A percentile compares a stretch with the other conserved stretches of the same genome.
These are phyloP conservation scores for Centrapalus pauciflorus DNA, from an alignment of 129 eudicot species.

Conservation along the genomic window DNA sequence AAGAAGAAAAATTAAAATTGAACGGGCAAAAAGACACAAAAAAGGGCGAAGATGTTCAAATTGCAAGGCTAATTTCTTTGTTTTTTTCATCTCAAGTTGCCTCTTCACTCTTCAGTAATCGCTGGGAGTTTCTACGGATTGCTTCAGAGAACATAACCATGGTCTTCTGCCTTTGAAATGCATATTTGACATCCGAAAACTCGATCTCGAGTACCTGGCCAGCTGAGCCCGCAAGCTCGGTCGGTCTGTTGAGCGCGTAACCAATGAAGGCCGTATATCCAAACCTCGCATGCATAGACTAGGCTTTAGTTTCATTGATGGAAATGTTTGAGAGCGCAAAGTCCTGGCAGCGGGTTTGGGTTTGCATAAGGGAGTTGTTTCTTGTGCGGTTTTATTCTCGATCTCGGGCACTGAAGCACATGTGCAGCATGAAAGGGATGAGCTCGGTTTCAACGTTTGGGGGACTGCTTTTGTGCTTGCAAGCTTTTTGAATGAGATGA, in stretches of 20 bases:
- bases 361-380: constrained; percentile 61
- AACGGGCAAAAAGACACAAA: too few relatives aligned
- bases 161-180: constrained; percentile 41
- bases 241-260: constrained; percentile 20
- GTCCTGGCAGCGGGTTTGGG: constrained; percentile 42
- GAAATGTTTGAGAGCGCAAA: constrained; percentile 49
- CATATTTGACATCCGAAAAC: constrained; percentile 58
- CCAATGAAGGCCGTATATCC: constrained; percentile 40
- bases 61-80: neutral
- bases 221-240: constrained; percentile 27
- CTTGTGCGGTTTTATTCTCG: constrained; percentile 10
- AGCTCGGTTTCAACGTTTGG: constrained; percentile 31
- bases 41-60: neutral
- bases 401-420: constrained; percentile 31
- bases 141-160: constrained; percentile 75
- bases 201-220: constrained; percentile 25
- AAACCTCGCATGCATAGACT: constrained; percentile 56
- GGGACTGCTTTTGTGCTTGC: constrained; percentile 33
- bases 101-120: constrained; percentile 35
- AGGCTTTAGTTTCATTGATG: constrained; percentile 39
- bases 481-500: constrained; percentile 63
- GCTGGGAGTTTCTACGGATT: constrained; percentile 35
- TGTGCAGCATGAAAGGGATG: constrained; percentile 32
- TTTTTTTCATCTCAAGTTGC: neutral
- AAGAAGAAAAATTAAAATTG: neutral